phyloP scores from a whole-genome alignment of 1,284 basidiomycete genomes.

The Pterula multifida region DNA sequence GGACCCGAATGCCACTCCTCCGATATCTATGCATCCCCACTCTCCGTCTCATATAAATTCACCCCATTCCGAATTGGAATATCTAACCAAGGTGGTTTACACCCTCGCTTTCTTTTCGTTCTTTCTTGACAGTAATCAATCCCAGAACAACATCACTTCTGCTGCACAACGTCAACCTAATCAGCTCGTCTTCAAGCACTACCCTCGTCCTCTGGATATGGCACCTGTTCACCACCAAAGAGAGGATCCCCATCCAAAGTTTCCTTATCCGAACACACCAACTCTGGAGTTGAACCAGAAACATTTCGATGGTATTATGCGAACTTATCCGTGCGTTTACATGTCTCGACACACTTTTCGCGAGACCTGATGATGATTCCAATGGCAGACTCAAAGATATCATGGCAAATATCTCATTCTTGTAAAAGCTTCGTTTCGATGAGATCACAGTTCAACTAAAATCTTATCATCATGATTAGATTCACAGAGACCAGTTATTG shows the following conservation, averaged over 20 bases:
- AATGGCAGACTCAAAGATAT: slow-evolving; percentile 36
- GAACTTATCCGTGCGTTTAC: slow-evolving; percentile 30
- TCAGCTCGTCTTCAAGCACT: not conserved
- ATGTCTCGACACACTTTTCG: not conserved
- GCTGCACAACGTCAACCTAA: not conserved
- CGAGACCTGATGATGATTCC: slow-evolving; percentile 6
- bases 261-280: slow-evolving; percentile 25
- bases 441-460: slow-evolving; percentile 7
- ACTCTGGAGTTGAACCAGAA: slow-evolving; percentile 32
- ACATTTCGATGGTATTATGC: slow-evolving; percentile 57
- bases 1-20: not conserved
- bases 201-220: not conserved
- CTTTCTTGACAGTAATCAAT: not conserved
- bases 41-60: slow-evolving; percentile 1
- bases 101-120: not conserved
- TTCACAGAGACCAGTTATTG: slow-evolving; percentile 41
- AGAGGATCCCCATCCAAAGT: slow-evolving; percentile 19
- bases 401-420: slow-evolving; percentile 35
- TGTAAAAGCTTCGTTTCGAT: slow-evolving; percentile 39
- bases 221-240: slow-evolving; percentile 13
- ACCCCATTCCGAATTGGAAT: not conserved
- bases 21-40: not conserved
- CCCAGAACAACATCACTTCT: not conserved
- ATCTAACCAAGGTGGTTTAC: not conserved
- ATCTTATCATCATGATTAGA: slow-evolving; percentile 17